Percentiles rank a stretch among this genome's conserved stretches.
Evolutionary conservation across 768 basidiomycete genomes (phyloP).

Genomic region (Pleurotus sapidus): DNA sequence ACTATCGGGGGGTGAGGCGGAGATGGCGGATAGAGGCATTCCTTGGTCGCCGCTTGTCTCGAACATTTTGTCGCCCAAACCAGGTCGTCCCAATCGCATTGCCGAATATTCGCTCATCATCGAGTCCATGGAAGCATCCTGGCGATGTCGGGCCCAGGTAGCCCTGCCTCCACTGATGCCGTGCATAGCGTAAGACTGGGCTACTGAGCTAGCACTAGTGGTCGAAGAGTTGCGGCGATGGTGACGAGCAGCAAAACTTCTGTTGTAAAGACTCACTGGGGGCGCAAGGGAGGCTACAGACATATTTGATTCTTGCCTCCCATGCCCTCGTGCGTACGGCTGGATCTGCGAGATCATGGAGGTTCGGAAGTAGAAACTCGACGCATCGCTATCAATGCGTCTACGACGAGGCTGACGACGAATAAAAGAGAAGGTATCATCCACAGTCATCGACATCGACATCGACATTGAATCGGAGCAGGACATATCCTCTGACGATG

Average conservation of each 20-base stretch:
- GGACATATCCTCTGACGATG: slow-evolving; percentile 58
- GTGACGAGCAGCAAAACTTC: slow-evolving; percentile 40
- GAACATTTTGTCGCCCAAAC: slow-evolving; percentile 87
- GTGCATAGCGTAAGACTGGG: slow-evolving; percentile 50
- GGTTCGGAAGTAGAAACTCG: slow-evolving; percentile 72
- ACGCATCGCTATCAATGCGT: slow-evolving; percentile 73
- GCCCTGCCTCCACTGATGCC: slow-evolving; percentile 54
- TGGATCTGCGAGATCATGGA: slow-evolving; percentile 24
- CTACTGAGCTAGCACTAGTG: slow-evolving; percentile 55
- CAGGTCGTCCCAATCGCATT: slow-evolving; percentile 61
- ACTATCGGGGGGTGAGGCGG: slow-evolving; percentile 60
- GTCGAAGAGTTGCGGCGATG: slow-evolving; percentile 58
- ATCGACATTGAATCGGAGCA: slow-evolving; percentile 23
- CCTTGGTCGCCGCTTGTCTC: slow-evolving; percentile 49
- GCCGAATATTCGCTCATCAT: slow-evolving; percentile 61
- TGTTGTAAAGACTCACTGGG: slow-evolving; percentile 72
- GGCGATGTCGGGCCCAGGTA: slow-evolving; percentile 57
- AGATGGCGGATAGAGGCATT: slow-evolving; percentile 58
- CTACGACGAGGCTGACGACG: slow-evolving; percentile 34
- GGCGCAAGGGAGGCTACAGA: slow-evolving; percentile 56
- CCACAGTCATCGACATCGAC: slow-evolving; percentile 57
- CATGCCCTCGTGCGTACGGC: slow-evolving; percentile 45
- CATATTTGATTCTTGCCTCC: slow-evolving; percentile 60
- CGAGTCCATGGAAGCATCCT: slow-evolving; percentile 63
- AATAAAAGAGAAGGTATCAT: slow-evolving; percentile 74